phyloP scores from a whole-genome alignment of 805 yeast genomes.

The Saturnispora ahearnii region DNA sequence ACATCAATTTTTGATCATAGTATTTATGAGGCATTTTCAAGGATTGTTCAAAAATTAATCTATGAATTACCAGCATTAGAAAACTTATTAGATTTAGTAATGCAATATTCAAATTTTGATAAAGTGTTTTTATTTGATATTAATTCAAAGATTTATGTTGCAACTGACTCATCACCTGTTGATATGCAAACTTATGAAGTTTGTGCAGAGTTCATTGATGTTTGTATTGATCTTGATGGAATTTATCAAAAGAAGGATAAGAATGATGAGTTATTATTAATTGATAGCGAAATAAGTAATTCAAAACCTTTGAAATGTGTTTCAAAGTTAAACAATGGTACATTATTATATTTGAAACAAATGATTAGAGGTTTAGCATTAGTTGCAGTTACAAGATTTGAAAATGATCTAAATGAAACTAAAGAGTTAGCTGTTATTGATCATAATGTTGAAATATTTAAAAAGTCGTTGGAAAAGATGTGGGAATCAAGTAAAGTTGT shows the following conservation, averaged over 20 bases:
- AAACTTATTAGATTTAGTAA: slow-evolving; percentile 77
- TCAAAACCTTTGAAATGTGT: slow-evolving; percentile 41
- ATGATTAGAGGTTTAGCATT: slow-evolving; percentile 91
- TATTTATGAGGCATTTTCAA: slow-evolving; percentile 88
- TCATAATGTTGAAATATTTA: slow-evolving; percentile 77
- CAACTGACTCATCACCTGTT: slow-evolving; percentile 93
- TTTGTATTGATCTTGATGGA: slow-evolving; percentile 79
- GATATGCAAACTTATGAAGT: slow-evolving; percentile 94
- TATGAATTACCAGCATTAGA: slow-evolving; percentile 85
- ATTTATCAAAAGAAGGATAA: slow-evolving; percentile 35
- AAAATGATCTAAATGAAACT: slow-evolving; percentile 38
- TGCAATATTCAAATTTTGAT: slow-evolving; percentile 83
- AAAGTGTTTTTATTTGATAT: slow-evolving; percentile 90
- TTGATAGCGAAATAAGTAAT: slow-evolving; percentile 1
- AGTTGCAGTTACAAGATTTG: slow-evolving; percentile 75
- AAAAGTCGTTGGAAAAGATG: slow-evolving; percentile 65
- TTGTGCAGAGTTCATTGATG: slow-evolving; percentile 95
- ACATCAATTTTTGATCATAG: slow-evolving; percentile 95
- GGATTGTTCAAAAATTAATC: slow-evolving; percentile 85
- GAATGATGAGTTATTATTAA: not conserved
- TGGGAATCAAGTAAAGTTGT: slow-evolving; percentile 39
- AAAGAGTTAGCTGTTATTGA: slow-evolving; percentile 62
- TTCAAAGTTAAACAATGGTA: slow-evolving; percentile 73
- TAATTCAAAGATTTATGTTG: slow-evolving; percentile 86
- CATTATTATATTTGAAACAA: slow-evolving; percentile 74